Evolutionary conservation across 2,329 filamentous ascomycete genomes (phyloP).

Genomic region (Coleophoma eucalyptorum): DNA sequence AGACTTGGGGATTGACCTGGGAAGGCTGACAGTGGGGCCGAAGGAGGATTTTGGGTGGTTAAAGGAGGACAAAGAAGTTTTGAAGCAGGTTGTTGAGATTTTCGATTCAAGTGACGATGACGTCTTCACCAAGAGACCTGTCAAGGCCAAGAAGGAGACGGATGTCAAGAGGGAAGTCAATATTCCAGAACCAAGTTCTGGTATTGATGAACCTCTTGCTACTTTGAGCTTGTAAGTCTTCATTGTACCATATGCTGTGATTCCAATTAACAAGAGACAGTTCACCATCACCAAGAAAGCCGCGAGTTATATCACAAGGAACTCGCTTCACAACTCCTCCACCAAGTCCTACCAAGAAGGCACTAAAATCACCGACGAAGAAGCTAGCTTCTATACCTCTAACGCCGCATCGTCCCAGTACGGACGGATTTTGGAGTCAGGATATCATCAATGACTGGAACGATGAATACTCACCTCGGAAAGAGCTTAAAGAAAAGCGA

Average conservation of each 20-base stretch:
- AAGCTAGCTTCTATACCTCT: constrained; percentile 40
- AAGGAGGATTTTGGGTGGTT: constrained; percentile 3
- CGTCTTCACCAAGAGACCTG: neutral
- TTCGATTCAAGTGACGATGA: neutral
- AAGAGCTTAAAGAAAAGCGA: constrained; percentile 27
- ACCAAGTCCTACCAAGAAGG: constrained; percentile 17
- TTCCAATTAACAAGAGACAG: constrained; percentile 11
- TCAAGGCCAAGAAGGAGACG: neutral
- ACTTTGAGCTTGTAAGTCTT: constrained; percentile 17
- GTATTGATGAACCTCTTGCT: constrained; percentile 15
- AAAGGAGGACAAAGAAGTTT: constrained; percentile 3
- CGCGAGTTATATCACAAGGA: constrained; percentile 15
- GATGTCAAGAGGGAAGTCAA: constrained; percentile 1
- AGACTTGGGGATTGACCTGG: constrained; percentile 7
- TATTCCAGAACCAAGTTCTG: constrained; percentile 7
- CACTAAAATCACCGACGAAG: constrained; percentile 19
- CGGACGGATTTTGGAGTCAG: constrained; percentile 57
- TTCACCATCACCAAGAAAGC: constrained; percentile 16
- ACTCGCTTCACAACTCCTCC: constrained; percentile 21
- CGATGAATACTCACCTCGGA: constrained; percentile 53
- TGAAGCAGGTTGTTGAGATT: neutral
- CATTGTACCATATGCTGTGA: neutral
- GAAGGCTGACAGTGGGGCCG: neutral
- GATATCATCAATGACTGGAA: constrained; percentile 60
- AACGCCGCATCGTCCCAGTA: constrained; percentile 48